Conservation (phyloP, 208 protist genomes). For the Acanthamoeba triangularis region DNA sequence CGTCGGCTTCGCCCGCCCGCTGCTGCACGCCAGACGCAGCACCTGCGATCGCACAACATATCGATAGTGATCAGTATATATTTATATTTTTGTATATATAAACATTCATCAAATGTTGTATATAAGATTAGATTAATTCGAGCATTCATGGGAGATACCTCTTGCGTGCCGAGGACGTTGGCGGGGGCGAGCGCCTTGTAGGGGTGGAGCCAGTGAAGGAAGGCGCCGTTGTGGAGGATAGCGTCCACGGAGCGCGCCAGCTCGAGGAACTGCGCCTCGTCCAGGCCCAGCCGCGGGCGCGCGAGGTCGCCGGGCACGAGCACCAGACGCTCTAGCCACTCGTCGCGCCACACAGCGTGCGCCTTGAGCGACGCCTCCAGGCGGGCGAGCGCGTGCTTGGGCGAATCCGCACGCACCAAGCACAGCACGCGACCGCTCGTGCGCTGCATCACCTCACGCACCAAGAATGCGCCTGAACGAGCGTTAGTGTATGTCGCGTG, state of each 20-base stretch:
- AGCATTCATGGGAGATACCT: conserved; percentile 40
- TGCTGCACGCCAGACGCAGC: conserved; percentile 74
- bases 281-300: conserved; percentile 81
- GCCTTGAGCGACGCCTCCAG: conserved; percentile 72
- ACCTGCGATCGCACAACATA: background rate
- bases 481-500: conserved; percentile 10
- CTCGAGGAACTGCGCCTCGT: conserved; percentile 49
- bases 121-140: background rate
- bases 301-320: conserved; percentile 80
- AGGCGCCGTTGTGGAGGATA: conserved; percentile 90
- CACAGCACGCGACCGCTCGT: conserved; percentile 14
- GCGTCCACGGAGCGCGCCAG: conserved; percentile 79
- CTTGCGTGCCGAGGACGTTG: conserved; percentile 86
- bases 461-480: conserved; percentile 1
- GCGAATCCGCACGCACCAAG: conserved; percentile 61
- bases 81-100: too few species aligned
- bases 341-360: conserved; percentile 76
- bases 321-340: conserved; percentile 73
- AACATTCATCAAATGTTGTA: background rate
- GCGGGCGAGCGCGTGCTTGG: conserved; percentile 36
- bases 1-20: conserved; percentile 10
- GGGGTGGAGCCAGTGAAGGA: conserved; percentile 88
- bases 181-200: conserved; percentile 83
- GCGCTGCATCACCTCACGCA: conserved; percentile 65
- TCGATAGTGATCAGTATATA: background rate